These are phyloP conservation scores for Termitomyces sp. DNA, from an alignment of 768 basidiomycete species.

Conservation along the genomic window DNA sequence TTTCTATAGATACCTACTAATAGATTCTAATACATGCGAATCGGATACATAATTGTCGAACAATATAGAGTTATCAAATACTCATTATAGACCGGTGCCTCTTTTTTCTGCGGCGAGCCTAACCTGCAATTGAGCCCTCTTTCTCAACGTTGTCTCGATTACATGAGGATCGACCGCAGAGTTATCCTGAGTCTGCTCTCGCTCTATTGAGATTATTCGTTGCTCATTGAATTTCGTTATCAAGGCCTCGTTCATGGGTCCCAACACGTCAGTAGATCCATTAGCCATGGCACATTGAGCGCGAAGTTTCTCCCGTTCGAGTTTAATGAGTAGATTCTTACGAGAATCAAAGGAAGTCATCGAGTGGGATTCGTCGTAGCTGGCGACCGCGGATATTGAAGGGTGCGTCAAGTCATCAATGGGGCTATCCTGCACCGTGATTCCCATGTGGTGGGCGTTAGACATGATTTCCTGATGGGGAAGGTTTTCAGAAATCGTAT, in stretches of 20 bases:
- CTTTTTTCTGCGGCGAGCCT: conserved; percentile 45
- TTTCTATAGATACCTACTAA: conserved; percentile 1
- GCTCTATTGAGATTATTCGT: background rate
- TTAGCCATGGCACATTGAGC: conserved; percentile 11
- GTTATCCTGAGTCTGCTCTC: background rate
- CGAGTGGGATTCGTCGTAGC: conserved; percentile 6
- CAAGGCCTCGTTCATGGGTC: conserved; percentile 15
- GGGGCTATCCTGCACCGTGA: conserved; percentile 4
- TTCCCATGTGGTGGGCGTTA: conserved; percentile 6
- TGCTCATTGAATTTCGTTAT: conserved; percentile 2
- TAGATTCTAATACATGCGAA: background rate
- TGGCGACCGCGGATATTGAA: conserved; percentile 8
- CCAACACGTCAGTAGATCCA: background rate
- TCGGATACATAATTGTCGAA: background rate
- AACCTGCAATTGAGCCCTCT: conserved; percentile 43
- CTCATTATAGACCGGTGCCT: background rate
- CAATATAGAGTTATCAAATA: background rate
- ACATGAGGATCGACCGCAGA: conserved; percentile 16
- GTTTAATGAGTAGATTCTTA: conserved; percentile 35
- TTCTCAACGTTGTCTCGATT: conserved; percentile 43
- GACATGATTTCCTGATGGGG: conserved; percentile 3
- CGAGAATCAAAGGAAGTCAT: conserved; percentile 23
- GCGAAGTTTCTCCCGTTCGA: conserved; percentile 39
- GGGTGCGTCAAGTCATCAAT: conserved; percentile 11
- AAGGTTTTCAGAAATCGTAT: conserved; percentile 2